Evolutionary conservation across 1,284 basidiomycete species (phyloP).

Genomic region (Melampsora larici-populina): DNA sequence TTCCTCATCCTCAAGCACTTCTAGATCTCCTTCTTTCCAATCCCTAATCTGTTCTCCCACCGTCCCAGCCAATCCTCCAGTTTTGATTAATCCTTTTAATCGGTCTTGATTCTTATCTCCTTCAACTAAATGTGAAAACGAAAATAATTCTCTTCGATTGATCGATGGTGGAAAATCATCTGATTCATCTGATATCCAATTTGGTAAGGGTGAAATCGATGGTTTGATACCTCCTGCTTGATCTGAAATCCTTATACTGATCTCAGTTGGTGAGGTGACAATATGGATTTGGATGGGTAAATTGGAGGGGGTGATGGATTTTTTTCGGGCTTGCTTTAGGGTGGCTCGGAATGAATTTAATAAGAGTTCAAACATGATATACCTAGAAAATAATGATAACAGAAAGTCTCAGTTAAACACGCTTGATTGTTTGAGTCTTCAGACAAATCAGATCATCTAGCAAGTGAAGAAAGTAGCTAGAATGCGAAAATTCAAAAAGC

Average conservation of each 20-base stretch:
- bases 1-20: conserved; percentile 51
- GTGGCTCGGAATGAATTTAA: conserved; percentile 64
- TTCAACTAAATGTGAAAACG: conserved; percentile 22
- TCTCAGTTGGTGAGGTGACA: conserved; percentile 66
- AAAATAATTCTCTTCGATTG: conserved; percentile 31
- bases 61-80: conserved; percentile 67
- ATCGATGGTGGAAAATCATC: conserved; percentile 24
- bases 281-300: conserved; percentile 70
- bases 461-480: not conserved
- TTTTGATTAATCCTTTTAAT: conserved; percentile 60
- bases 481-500: not conserved
- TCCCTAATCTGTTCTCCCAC: conserved; percentile 66
- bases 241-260: conserved; percentile 77
- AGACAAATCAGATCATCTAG: not conserved
- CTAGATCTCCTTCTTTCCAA: too few species aligned
- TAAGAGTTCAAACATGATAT: conserved; percentile 80
- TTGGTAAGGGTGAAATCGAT: not conserved
- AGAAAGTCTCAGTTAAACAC: not conserved
- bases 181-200: not conserved
- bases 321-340: conserved; percentile 44
- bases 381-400: not conserved
- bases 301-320: conserved; percentile 48
- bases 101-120: conserved; percentile 63
- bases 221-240: conserved; percentile 61
- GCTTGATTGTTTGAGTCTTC: conserved; percentile 5